A percentile compares a stretch with the other conserved stretches of the same genome.
Conservation (phyloP, 2,329 filamentous ascomycete species). For the Harringtonia aguacate region DNA sequence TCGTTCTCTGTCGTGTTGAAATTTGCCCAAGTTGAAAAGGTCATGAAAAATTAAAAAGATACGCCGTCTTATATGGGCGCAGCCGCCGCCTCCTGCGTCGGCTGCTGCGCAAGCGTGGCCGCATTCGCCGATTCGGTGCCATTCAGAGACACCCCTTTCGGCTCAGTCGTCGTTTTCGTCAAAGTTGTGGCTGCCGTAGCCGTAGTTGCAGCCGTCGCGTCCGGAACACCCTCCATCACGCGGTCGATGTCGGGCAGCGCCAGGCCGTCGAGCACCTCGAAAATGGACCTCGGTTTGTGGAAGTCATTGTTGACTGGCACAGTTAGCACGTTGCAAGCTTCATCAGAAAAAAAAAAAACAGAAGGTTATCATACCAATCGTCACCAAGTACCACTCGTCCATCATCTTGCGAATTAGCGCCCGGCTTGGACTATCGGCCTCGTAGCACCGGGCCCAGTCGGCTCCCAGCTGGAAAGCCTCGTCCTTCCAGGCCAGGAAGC, state of each 20-base stretch:
- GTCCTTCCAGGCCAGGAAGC: conserved; percentile 97
- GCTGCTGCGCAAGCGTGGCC: no score
- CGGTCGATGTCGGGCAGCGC: conserved; percentile 53
- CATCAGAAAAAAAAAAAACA: conserved; percentile 1
- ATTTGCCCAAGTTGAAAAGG: neutral
- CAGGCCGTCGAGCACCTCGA: conserved; percentile 74
- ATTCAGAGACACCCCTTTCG: neutral
- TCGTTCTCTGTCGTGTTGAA: neutral
- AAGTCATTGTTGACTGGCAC: conserved; percentile 97
- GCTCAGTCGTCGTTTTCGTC: neutral
- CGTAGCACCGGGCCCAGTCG: conserved; percentile 91
- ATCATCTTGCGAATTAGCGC: conserved; percentile 73
- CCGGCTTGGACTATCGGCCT: conserved; percentile 64
- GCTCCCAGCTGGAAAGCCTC: conserved; percentile 88
- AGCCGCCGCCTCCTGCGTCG: no score
- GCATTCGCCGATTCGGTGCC: no score
- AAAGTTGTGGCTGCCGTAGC: conserved; percentile 6
- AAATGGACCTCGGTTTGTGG: conserved; percentile 72
- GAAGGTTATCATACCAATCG: conserved; percentile 62
- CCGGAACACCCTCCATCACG: conserved; percentile 20
- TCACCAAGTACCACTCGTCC: conserved; percentile 86
- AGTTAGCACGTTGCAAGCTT: no score
- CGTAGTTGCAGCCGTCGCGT: conserved; percentile 7
- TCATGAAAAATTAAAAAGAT: neutral
- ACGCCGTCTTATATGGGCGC: no score